phyloP scores from a whole-genome alignment of 306 rosid species.

The Rosa persica region DNA sequence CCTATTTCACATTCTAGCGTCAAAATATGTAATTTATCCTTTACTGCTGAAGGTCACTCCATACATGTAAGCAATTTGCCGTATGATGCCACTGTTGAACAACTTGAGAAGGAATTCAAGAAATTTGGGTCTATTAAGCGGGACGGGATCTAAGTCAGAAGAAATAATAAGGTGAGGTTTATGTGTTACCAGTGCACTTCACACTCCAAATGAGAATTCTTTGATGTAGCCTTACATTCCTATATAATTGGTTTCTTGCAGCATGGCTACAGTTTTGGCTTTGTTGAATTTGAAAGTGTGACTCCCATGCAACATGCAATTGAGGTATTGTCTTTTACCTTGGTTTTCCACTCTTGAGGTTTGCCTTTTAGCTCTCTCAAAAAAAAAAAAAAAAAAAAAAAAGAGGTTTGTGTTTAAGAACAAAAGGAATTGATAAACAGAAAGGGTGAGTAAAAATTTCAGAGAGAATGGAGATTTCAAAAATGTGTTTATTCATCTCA shows the following conservation, averaged over 20 bases:
- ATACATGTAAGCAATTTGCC: conserved; percentile 86
- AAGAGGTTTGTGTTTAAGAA: no score
- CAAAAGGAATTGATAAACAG: no score
- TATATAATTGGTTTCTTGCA: conserved; percentile 42
- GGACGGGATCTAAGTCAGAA: conserved; percentile 91
- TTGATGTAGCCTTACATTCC: conserved; percentile 24
- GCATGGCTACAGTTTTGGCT: conserved; percentile 92
- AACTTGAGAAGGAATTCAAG: conserved; percentile 78
- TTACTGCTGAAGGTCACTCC: conserved; percentile 52
- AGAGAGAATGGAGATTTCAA: no score
- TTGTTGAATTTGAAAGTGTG: conserved; percentile 78
- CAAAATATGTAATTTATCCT: background rate
- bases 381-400: no score
- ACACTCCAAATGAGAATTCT: conserved; percentile 19
- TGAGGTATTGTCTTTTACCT: conserved; percentile 56
- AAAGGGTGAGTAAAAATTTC: no score
- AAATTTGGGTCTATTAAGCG: conserved; percentile 87
- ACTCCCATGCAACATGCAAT: conserved; percentile 75
- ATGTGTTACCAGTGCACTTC: background rate
- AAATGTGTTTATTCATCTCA: no score
- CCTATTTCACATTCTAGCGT: no score
- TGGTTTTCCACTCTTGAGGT: background rate
- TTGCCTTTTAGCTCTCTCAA: background rate
- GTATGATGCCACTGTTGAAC: conserved; percentile 79
- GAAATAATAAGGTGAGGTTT: conserved; percentile 56